Conservation (phyloP, 1,139 yeast species). For the Candida glucosophila region DNA sequence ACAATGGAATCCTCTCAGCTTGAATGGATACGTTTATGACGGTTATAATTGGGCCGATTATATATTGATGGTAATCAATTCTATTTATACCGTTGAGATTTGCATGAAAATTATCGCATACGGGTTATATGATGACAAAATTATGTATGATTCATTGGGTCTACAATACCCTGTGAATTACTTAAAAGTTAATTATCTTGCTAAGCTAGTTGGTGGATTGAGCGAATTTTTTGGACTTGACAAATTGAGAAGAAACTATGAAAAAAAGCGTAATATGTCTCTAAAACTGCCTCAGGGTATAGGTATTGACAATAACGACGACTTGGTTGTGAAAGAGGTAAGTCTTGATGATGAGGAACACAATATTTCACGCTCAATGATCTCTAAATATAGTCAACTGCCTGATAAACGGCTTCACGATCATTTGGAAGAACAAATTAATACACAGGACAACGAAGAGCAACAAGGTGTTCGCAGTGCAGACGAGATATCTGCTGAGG, state of each 20-base stretch:
- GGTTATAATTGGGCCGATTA: constrained; percentile 51
- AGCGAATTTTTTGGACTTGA: neutral
- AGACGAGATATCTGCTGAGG: constrained; percentile 3
- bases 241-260: neutral
- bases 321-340: constrained; percentile 12
- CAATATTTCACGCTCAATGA: no score
- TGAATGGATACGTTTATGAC: constrained; percentile 26
- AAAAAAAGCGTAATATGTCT: neutral
- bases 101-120: constrained; percentile 55
- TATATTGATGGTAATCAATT: constrained; percentile 42
- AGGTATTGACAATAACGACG: constrained; percentile 7
- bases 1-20: constrained; percentile 39
- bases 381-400: neutral
- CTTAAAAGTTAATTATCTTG: constrained; percentile 1
- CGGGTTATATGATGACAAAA: constrained; percentile 65
- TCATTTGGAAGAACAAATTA: constrained; percentile 4
- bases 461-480: no score
- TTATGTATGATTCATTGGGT: constrained; percentile 45
- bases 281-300: neutral
- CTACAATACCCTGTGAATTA: constrained; percentile 25
- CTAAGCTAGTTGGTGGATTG: neutral
- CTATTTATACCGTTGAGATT: constrained; percentile 58
- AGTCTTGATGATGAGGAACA: constrained; percentile 11
- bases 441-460: constrained; percentile 5
- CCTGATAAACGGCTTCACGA: constrained; percentile 1